A percentile compares a stretch with the other conserved stretches of the same genome.
phyloP scores from a whole-genome alignment of 495 filamentous ascomycete species.

The Penicillium samsonianum region DNA sequence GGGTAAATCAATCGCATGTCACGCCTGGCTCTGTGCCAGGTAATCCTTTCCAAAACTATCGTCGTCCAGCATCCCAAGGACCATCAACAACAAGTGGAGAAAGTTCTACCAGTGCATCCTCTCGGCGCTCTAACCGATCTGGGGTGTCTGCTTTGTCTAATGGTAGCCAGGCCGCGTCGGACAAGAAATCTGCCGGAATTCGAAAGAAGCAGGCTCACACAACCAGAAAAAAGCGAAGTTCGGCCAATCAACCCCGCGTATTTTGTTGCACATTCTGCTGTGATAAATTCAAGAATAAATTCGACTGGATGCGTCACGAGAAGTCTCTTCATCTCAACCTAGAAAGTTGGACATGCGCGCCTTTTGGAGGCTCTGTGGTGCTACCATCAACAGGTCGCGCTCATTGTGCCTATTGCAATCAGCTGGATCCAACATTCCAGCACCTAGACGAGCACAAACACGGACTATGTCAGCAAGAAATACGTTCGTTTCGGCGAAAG shows the following conservation, averaged over 20 bases:
- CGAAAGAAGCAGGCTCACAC: not conserved
- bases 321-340: conserved; percentile 73
- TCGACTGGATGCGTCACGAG: conserved; percentile 79
- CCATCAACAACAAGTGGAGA: conserved; percentile 33
- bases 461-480: conserved; percentile 62
- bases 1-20: not conserved
- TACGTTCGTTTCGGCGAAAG: conserved; percentile 77
- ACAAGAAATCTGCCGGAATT: not conserved
- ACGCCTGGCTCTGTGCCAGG: conserved; percentile 18
- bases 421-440: conserved; percentile 15
- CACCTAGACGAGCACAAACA: conserved; percentile 58
- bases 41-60: conserved; percentile 59
- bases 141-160: not conserved
- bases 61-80: conserved; percentile 56
- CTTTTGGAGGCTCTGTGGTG: conserved; percentile 45
- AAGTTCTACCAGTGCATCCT: conserved; percentile 16
- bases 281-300: conserved; percentile 73
- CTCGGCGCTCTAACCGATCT: not conserved
- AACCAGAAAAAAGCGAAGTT: not conserved
- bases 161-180: not conserved
- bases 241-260: conserved; percentile 7
- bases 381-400: conserved; percentile 7
- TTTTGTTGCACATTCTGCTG: conserved; percentile 83
- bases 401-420: conserved; percentile 22
- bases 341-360: conserved; percentile 73